phyloP scores from a whole-genome alignment of 805 yeast species.

The Metschnikowia continentalis region DNA sequence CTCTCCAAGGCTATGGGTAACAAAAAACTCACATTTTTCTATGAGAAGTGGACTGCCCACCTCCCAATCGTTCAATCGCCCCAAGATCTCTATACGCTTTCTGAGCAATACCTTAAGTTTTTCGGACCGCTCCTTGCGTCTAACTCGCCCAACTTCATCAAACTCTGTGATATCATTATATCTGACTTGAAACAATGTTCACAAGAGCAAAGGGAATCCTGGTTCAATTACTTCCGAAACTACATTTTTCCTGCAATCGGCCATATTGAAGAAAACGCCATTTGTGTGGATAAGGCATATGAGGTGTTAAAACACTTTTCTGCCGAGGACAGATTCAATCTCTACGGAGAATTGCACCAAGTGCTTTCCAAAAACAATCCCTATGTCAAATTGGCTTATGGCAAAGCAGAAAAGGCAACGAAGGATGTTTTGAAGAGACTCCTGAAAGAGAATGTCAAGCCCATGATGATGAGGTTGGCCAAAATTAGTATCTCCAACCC shows the following conservation, averaged over 20 bases:
- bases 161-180: slow-evolving; percentile 58
- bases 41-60: slow-evolving; percentile 44
- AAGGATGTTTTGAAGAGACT: slow-evolving; percentile 74
- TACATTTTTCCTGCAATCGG: slow-evolving; percentile 62
- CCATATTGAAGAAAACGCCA: slow-evolving; percentile 51
- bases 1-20: slow-evolving; percentile 19
- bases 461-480: slow-evolving; percentile 70
- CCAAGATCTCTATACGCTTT: slow-evolving; percentile 45
- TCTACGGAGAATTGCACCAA: slow-evolving; percentile 75
- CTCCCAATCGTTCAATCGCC: slow-evolving; percentile 35
- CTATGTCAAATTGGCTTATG: slow-evolving; percentile 53
- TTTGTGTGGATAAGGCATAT: slow-evolving; percentile 58
- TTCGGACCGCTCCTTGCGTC: slow-evolving; percentile 53
- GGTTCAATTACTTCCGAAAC: slow-evolving; percentile 64
- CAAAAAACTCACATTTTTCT: slow-evolving; percentile 38
- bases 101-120: slow-evolving; percentile 48
- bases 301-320: slow-evolving; percentile 51
- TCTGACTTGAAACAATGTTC: slow-evolving; percentile 27
- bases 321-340: slow-evolving; percentile 60
- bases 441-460: slow-evolving; percentile 71
- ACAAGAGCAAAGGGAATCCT: slow-evolving; percentile 15
- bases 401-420: slow-evolving; percentile 72
- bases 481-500: slow-evolving; percentile 75
- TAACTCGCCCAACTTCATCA: slow-evolving; percentile 46
- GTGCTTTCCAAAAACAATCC: slow-evolving; percentile 54